Conservation (phyloP, 2,329 filamentous ascomycete species). For the Fusarium coicis region DNA sequence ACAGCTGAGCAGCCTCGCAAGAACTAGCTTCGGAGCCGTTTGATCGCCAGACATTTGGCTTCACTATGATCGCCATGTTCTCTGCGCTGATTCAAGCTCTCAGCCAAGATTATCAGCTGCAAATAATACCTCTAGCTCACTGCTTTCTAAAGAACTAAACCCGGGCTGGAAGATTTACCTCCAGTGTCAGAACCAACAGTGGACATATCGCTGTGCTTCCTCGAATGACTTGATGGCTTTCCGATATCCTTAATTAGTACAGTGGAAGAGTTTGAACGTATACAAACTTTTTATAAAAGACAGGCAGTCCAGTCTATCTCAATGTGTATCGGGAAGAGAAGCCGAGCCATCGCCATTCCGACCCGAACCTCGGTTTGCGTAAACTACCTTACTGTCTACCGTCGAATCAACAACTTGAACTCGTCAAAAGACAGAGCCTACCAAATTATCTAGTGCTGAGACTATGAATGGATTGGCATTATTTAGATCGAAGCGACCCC, state of each 20-base stretch:
- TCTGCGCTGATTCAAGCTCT: not conserved
- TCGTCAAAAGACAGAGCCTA: fast-evolving
- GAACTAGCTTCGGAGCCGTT: not conserved
- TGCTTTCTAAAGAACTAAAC: not conserved
- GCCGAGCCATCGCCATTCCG: not conserved
- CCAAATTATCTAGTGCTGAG: fast-evolving
- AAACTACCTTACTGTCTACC: not conserved
- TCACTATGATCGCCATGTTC: not conserved
- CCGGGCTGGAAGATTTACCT: not conserved
- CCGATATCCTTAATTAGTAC: fast-evolving
- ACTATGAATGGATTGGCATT: not conserved
- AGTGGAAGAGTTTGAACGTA: fast-evolving
- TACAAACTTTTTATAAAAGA: fast-evolving
- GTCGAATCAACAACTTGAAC: not conserved
- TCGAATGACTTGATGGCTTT: not conserved
- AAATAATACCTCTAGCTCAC: not conserved
- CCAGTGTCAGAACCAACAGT: not conserved
- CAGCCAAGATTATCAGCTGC: not conserved
- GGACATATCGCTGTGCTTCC: fast-evolving
- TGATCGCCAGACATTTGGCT: not conserved
- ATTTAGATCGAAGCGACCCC: not conserved
- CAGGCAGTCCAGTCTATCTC: no score
- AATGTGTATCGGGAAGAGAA: not conserved
- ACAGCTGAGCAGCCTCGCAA: not conserved
- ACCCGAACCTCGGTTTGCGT: not conserved